A percentile compares a stretch with the other conserved stretches of the same genome.
Conservation (phyloP, 768 basidiomycete species). For the Boletales sp. region DNA sequence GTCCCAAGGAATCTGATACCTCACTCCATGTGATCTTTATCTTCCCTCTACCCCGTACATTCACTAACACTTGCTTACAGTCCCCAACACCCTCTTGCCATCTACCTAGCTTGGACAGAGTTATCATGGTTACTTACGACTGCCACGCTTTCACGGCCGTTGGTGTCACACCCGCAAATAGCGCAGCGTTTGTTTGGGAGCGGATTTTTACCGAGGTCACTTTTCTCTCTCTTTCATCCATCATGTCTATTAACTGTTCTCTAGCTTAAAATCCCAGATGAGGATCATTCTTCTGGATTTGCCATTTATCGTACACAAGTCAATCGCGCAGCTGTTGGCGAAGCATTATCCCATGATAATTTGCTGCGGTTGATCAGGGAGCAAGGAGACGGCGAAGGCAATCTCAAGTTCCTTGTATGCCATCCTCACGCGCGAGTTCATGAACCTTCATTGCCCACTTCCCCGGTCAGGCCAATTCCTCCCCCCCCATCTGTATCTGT, state of each 20-base stretch:
- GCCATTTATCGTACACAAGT: constrained; percentile 88
- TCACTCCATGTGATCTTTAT: constrained; percentile 21
- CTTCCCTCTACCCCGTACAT: constrained; percentile 3
- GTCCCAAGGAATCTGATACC: constrained; percentile 22
- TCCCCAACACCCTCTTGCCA: constrained; percentile 29
- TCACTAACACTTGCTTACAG: constrained; percentile 18
- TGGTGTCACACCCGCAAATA: constrained; percentile 63
- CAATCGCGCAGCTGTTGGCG: constrained; percentile 70
- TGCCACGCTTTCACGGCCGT: constrained; percentile 74
- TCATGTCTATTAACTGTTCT: constrained; percentile 3
- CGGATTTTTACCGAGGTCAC: constrained; percentile 69
- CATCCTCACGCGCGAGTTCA: constrained; percentile 60
- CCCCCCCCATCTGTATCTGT: constrained; percentile 47
- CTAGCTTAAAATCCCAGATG: constrained; percentile 78
- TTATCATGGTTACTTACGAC: constrained; percentile 71
- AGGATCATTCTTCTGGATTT: constrained; percentile 66
- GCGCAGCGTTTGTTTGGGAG: constrained; percentile 70
- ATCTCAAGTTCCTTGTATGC: constrained; percentile 81
- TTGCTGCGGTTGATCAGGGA: constrained; percentile 70
- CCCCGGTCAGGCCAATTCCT: constrained; percentile 45
- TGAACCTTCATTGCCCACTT: constrained; percentile 40
- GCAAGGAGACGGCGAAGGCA: constrained; percentile 71
- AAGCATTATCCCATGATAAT: constrained; percentile 65
- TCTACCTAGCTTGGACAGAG: constrained; percentile 28
- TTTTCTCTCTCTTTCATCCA: constrained; percentile 29